Evolutionary conservation across 805 yeast species (phyloP).

Genomic region (Metschnikowia bowlesiae): DNA sequence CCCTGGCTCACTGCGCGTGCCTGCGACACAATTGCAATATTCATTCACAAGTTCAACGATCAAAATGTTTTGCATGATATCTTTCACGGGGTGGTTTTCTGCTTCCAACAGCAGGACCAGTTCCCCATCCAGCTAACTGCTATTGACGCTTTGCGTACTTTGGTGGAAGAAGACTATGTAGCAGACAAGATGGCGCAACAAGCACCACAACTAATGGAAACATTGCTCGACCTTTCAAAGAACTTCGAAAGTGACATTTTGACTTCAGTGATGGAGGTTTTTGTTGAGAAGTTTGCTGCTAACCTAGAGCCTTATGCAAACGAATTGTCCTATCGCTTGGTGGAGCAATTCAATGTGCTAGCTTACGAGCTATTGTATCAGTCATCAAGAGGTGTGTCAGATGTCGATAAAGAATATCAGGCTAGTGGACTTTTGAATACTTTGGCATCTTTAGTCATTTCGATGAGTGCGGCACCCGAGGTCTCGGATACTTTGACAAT

Average conservation of each 20-base stretch:
- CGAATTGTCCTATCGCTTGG: slow-evolving; percentile 50
- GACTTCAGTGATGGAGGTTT: slow-evolving; percentile 42
- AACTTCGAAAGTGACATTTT: slow-evolving; percentile 40
- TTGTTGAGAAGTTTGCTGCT: slow-evolving; percentile 40
- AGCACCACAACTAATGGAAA: slow-evolving; percentile 43
- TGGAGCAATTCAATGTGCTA: slow-evolving; percentile 67
- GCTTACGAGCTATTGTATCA: slow-evolving; percentile 51
- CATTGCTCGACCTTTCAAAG: slow-evolving; percentile 42
- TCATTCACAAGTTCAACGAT: slow-evolving; percentile 31
- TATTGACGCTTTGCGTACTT: slow-evolving; percentile 48
- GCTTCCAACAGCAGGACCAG: slow-evolving; percentile 40
- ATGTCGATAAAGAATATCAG: slow-evolving; percentile 39
- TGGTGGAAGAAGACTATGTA: slow-evolving; percentile 38
- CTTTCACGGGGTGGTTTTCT: slow-evolving; percentile 37
- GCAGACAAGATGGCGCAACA: slow-evolving; percentile 40
- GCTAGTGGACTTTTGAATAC: slow-evolving; percentile 42
- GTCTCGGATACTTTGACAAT: slow-evolving; percentile 34
- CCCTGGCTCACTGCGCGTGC: slow-evolving; percentile 46
- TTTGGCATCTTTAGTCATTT: no score
- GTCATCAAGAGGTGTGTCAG: slow-evolving; percentile 15
- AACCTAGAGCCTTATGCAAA: slow-evolving; percentile 51
- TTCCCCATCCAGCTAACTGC: slow-evolving; percentile 49
- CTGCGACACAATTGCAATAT: slow-evolving; percentile 43
- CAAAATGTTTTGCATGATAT: slow-evolving; percentile 34
- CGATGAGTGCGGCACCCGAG: no score